Conservation (phyloP, 2,329 filamentous ascomycete genomes). For the Zymoseptoria brevis region DNA sequence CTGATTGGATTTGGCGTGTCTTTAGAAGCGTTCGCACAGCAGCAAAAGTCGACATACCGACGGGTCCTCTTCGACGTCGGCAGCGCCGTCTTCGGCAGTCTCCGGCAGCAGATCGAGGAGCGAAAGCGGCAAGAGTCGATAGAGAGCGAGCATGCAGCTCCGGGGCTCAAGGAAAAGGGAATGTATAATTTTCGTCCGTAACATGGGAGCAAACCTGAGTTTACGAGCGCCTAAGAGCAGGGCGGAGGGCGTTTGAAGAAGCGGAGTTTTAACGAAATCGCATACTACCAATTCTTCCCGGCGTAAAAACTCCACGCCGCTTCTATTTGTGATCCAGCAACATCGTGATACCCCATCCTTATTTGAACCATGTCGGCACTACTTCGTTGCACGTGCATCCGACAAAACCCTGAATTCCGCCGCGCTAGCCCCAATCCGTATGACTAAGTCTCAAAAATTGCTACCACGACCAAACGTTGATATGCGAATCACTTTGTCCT, state of each 20-base stretch:
- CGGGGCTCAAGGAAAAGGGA: neutral
- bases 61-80: constrained; percentile 3
- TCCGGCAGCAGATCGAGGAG: constrained; percentile 15
- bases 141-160: constrained; percentile 4
- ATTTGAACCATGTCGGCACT: neutral
- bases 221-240: constrained; percentile 1
- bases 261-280: constrained; percentile 12
- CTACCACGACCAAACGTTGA: neutral
- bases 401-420: neutral
- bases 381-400: neutral
- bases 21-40: constrained; percentile 18
- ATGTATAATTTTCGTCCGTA: constrained; percentile 1
- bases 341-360: neutral
- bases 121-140: constrained; percentile 12
- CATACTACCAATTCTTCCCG: constrained; percentile 6
- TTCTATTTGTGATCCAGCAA: neutral
- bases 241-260: constrained; percentile 16
- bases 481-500: neutral
- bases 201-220: constrained; percentile 2
- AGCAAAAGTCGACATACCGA: constrained; percentile 17
- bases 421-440: neutral
- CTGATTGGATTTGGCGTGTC: constrained; percentile 17
- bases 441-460: neutral
- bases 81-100: constrained; percentile 4
- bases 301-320: neutral